Evolutionary conservation across 345 rosid genomes (phyloP), one percentile per base, ranked within the genome.

Genomic region (Ceriops tagal): DNA sequence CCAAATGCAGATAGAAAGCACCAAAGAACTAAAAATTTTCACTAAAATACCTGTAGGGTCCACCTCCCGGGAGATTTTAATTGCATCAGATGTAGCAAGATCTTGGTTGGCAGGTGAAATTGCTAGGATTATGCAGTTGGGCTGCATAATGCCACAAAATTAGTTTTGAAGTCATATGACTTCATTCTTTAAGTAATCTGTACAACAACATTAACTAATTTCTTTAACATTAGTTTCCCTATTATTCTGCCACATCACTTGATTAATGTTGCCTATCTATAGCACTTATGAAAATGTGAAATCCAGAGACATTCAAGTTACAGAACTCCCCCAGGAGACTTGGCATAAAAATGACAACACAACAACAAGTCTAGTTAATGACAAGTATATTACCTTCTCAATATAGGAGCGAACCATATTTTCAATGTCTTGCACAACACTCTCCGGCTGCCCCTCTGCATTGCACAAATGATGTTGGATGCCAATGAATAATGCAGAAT

Each of bases 51-150:
- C 99, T 24, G 98, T 77, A 53, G 98, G 99, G 70, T 96, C 99
- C 62, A 96, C 99, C 78, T 96, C 99, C 64, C 99, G 98, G 31
- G 91, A 96, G 69, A 96, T 96, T 83, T 90, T 96, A 66, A 96
- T 92, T 69, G 99, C 99, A 80, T 96, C 99, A 8, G 97, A 96
- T 19, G 99, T 96, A 64, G 99, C 99, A 62, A 96, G 96, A 89
- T 96, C 99, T 89, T 96, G 99, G 76, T 96, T 96, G 53, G 99
- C 99, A 34, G 99, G 99, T 73, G 99, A 96, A 80, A 96, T 89
- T 46, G 99, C 99, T 73, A 96, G 80, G 81, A 96, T 96, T 75
- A 96, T 80, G 85, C 92, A 87, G 78, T 96, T 96, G 62, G 99
- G 98, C 99, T 96, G 83, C 77, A 80, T 21, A 57, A 58, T 65